Percentiles rank a stretch among this genome's conserved stretches.
Conservation (phyloP, 2,329 filamentous ascomycete genomes). For the Aspergillus sp. region DNA sequence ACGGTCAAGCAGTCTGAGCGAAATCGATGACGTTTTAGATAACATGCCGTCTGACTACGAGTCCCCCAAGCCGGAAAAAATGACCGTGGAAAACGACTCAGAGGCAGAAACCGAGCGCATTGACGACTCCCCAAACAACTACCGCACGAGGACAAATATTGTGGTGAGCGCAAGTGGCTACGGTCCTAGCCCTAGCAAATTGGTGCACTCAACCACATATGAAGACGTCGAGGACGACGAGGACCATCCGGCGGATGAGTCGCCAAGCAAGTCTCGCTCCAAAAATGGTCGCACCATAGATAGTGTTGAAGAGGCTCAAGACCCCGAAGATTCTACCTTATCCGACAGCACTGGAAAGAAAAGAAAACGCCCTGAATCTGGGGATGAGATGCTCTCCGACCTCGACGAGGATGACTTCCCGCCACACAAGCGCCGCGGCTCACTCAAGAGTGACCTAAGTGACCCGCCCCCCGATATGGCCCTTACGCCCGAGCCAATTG, state of each 20-base stretch:
- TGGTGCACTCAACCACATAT: constrained; percentile 58
- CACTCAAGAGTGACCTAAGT: constrained; percentile 38
- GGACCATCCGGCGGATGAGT: constrained; percentile 43
- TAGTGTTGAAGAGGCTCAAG: constrained; percentile 21
- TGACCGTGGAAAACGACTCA: constrained; percentile 66
- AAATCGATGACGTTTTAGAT: constrained; percentile 79
- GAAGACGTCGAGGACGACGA: constrained; percentile 53
- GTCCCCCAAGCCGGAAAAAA: constrained; percentile 51
- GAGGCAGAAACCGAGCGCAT: constrained; percentile 94
- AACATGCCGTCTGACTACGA: constrained; percentile 60
- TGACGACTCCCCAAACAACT: constrained; percentile 77
- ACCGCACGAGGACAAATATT: constrained; percentile 60
- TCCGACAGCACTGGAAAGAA: constrained; percentile 40
- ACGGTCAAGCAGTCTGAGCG: constrained; percentile 87
- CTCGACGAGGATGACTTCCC: constrained; percentile 42
- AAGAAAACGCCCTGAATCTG: constrained; percentile 39
- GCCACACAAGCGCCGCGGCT: constrained; percentile 42
- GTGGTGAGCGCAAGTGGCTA: constrained; percentile 58
- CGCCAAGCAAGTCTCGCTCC: constrained; percentile 40
- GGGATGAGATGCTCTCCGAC: constrained; percentile 37
- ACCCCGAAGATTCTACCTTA: constrained; percentile 28
- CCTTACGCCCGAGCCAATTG: constrained; percentile 37
- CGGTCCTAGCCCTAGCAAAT: constrained; percentile 74
- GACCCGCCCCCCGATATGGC: constrained; percentile 35
- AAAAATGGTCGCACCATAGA: constrained; percentile 32